Evolutionary conservation across 306 rosid genomes (phyloP).

Genomic region (Astragalus membranaceus): DNA sequence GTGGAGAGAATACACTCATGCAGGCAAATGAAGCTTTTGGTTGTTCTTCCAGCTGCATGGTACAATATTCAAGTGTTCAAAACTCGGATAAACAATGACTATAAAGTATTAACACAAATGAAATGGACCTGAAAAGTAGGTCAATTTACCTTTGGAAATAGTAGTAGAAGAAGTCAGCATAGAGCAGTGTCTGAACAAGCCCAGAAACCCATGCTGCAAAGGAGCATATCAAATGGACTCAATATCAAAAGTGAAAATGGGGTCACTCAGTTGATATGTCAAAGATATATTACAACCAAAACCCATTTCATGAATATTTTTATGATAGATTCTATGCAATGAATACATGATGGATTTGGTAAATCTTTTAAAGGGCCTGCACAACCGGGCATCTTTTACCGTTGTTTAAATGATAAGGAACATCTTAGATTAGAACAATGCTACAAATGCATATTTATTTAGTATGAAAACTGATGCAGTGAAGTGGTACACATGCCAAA

Average conservation of each 20-base stretch:
- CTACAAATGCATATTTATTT: neutral
- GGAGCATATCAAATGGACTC: slow-evolving; percentile 10
- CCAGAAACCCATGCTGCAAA: slow-evolving; percentile 86
- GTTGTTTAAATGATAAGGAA: neutral
- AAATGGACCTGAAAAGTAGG: neutral
- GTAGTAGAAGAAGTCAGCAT: slow-evolving; percentile 90
- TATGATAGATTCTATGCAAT: neutral
- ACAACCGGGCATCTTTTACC: neutral
- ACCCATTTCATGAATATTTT: neutral
- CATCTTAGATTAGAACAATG: neutral
- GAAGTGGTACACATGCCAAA: neutral
- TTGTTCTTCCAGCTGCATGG: slow-evolving; percentile 83
- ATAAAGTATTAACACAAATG: neutral
- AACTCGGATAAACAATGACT: neutral
- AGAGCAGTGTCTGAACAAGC: slow-evolving; percentile 70
- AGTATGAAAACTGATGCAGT: neutral
- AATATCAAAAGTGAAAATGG: neutral
- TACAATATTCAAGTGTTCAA: slow-evolving; percentile 16
- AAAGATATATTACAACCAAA: neutral
- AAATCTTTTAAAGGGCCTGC: slow-evolving; percentile 1
- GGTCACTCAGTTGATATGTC: neutral
- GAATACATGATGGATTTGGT: neutral
- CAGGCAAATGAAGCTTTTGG: slow-evolving; percentile 76
- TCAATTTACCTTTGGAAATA: slow-evolving; percentile 70
- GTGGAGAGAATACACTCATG: slow-evolving; percentile 34